A percentile compares a stretch with the other conserved stretches of the same genome.
These are phyloP conservation scores for Pythium aristosporum DNA, from an alignment of 352 stramenopile genomes.

Conservation along the genomic window DNA sequence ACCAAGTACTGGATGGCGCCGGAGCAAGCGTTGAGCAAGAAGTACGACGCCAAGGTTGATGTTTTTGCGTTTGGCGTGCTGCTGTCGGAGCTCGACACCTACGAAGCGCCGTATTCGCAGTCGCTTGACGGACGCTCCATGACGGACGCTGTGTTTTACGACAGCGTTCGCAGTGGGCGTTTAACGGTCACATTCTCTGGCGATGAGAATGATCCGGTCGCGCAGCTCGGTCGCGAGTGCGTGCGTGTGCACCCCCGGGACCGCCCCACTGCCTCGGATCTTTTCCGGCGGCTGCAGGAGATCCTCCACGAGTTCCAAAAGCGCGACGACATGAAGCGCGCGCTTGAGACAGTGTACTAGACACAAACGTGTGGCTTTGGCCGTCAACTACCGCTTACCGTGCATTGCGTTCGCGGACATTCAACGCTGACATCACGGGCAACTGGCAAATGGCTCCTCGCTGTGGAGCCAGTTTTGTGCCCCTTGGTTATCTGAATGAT, in stretches of 20 bases:
- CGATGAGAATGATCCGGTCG: not conserved
- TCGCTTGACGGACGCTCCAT: not conserved
- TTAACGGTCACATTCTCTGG: not conserved
- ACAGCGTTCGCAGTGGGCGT: not conserved
- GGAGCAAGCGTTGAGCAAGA: not conserved
- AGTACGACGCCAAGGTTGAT: constrained; percentile 35
- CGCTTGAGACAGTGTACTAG: not conserved
- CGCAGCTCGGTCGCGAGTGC: constrained; percentile 1
- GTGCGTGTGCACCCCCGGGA: not conserved
- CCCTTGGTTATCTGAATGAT: not conserved
- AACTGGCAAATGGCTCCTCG: not conserved
- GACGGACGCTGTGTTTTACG: not conserved
- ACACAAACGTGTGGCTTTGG: not conserved
- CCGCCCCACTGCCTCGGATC: not conserved
- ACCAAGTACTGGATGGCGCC: not conserved
- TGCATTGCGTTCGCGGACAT: too few relatives aligned
- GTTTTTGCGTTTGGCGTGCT: constrained; percentile 86
- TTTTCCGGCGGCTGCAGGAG: not conserved
- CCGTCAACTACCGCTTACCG: not conserved
- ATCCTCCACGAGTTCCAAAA: not conserved
- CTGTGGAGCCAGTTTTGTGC: not conserved
- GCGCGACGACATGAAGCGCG: not conserved
- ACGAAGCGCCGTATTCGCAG: constrained; percentile 3
- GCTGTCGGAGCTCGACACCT: constrained; percentile 75
- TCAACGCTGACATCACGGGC: not conserved